Conservation (phyloP, 2,329 filamentous ascomycete genomes). For the Colletotrichum godetiae region DNA sequence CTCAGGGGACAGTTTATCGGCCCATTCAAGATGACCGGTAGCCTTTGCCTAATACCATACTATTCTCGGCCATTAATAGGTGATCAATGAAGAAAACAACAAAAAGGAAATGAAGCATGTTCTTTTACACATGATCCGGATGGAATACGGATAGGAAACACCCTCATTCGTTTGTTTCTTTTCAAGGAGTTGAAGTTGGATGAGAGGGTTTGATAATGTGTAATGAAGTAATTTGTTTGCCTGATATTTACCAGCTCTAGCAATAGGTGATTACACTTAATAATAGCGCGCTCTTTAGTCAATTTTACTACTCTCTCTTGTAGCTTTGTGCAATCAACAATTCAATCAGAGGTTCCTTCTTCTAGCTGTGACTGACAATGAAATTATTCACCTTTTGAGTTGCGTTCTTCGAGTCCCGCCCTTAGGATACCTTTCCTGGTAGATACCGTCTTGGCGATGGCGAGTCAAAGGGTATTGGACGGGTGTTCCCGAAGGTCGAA, state of each 20-base stretch:
- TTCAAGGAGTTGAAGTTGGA: not conserved
- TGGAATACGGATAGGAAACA: conserved; percentile 12
- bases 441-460: no score
- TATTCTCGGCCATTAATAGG: not conserved
- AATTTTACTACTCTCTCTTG: not conserved
- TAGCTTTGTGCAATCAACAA: not conserved
- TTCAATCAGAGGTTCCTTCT: not conserved
- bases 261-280: rapidly evolving
- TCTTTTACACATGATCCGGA: not conserved
- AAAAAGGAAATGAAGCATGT: not conserved
- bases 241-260: not conserved
- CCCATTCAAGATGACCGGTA: not conserved
- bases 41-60: not conserved
- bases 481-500: no score
- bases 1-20: not conserved
- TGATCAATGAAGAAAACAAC: no score
- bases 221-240: not conserved
- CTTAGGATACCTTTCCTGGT: no score
- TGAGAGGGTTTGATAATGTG: not conserved
- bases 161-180: conserved; percentile 17
- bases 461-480: not conserved
- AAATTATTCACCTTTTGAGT: not conserved
- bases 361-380: not conserved
- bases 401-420: not conserved
- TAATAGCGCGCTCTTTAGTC: no score